Evolutionary conservation across 2,329 filamentous ascomycete genomes (phyloP).

Genomic region (Metarhizium humberi): DNA sequence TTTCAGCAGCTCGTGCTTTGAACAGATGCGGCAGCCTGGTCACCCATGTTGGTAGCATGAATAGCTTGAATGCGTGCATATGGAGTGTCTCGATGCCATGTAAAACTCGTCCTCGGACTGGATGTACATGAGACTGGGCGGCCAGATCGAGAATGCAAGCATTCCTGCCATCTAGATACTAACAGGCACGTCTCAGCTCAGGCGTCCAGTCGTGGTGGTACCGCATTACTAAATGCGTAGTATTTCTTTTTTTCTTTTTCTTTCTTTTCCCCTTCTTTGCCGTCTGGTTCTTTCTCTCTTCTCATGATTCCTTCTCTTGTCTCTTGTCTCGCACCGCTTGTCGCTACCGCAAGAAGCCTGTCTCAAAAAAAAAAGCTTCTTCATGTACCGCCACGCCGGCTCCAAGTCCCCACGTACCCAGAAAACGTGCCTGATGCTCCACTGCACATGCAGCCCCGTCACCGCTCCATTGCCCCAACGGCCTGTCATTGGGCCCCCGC

Average conservation of each 20-base stretch:
- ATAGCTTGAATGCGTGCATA: background rate
- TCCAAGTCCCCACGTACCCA: background rate
- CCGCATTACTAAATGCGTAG: background rate
- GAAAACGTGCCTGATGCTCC: constrained; percentile 7
- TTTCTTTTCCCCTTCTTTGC: background rate
- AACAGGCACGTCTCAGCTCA: background rate
- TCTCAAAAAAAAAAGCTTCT: background rate
- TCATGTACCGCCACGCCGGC: background rate
- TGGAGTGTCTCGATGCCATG: background rate
- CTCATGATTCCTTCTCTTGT: background rate
- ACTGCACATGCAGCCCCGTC: constrained; percentile 8
- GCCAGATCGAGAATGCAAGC: background rate
- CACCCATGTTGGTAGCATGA: background rate
- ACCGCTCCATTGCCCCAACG: constrained; percentile 10
- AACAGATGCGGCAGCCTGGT: background rate
- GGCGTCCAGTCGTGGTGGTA: background rate
- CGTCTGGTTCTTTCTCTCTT: background rate
- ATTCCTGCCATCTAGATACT: background rate
- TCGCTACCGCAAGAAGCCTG: background rate
- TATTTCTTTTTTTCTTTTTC: background rate
- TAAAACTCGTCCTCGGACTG: background rate
- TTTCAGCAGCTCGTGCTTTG: background rate
- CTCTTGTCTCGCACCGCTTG: background rate
- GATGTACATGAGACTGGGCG: background rate
- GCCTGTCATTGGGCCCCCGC: constrained; percentile 12